These are phyloP conservation scores for Aureobasidium lini DNA, from an alignment of 2,329 filamentous ascomycete species.

Conservation along the genomic window DNA sequence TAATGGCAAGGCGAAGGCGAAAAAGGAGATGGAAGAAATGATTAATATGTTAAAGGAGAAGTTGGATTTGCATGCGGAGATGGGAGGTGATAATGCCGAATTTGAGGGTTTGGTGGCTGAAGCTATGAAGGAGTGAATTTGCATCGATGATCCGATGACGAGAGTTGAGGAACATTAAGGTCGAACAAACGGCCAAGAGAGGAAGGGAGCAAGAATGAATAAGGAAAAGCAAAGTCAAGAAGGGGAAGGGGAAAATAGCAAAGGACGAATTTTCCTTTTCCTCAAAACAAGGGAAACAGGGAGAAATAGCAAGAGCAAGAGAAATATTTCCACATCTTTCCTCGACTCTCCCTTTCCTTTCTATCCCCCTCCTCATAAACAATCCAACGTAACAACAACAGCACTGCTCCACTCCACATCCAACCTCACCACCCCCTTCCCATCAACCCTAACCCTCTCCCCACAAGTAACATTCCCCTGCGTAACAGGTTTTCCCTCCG, in stretches of 20 bases:
- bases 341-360: too few relatives aligned
- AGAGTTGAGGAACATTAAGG: too few relatives aligned
- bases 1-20: not conserved
- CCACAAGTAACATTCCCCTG: conserved; percentile 49
- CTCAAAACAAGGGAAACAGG: too few relatives aligned
- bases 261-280: too few relatives aligned
- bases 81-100: not conserved
- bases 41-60: not conserved
- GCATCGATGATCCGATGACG: too few relatives aligned
- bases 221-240: too few relatives aligned
- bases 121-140: not conserved
- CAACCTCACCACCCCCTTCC: not conserved
- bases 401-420: conserved; percentile 15
- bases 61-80: not conserved
- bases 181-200: too few relatives aligned
- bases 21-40: not conserved
- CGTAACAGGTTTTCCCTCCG: conserved; percentile 45
- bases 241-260: too few relatives aligned
- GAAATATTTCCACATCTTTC: too few relatives aligned
- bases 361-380: not conserved
- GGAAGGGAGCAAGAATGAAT: too few relatives aligned
- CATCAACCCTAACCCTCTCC: conserved; percentile 31
- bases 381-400: conserved; percentile 1
- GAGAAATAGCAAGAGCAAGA: too few relatives aligned
- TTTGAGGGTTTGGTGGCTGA: not conserved